Base-by-base conservation (phyloP, 1,284 basidiomycete species). In the Boletellus deceptivus region DNA sequence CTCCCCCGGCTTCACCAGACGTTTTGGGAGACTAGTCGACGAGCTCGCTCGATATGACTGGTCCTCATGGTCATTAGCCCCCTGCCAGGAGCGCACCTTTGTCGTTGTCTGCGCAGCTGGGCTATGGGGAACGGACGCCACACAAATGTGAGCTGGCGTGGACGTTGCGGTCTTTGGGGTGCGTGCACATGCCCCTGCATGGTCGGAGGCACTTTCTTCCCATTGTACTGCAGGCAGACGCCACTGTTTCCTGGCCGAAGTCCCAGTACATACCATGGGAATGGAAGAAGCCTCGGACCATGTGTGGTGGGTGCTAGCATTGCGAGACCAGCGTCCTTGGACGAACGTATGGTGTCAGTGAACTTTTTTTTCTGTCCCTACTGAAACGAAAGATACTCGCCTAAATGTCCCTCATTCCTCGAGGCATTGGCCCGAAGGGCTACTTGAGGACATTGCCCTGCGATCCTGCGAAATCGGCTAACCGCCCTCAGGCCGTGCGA, bases 271-370 rank as follows among this genome's bases (percentile, higher is more conserved):
- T 72, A 70, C 71, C 71, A 72, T 72, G 70, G 70, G 70, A 72
- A 72, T 74, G 72, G 70, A 74, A 74, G 71, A 72, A 60, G 69
- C 62, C 65, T 63, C 62, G 59, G 71, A 69, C 68, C 71, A 72
- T 72, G 63, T 53, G 45, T 55, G 47, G 68, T 53, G 49, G 54
- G 27, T 67, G 65, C 54, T 33, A 54, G 37, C 58, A 62, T 64
- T 53, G 25, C 55, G 45, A 50, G 55, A 49, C 60, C 65, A 65
- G 62, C 22, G 37, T 40, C 39, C 55, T 42, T 44, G 46, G 38
- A 42, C 20, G 24, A 41, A 37, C 16, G 17, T 38, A 40, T 10
- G 37, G 39, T 40, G 41, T 20, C 37, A 24, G 27, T 39, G 20
- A 35, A 20, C 17, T 29, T 8, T 6, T 36, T 38, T 35, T 50